phyloP scores from a whole-genome alignment of 257 asterid genomes.

The Lycium barbarum region DNA sequence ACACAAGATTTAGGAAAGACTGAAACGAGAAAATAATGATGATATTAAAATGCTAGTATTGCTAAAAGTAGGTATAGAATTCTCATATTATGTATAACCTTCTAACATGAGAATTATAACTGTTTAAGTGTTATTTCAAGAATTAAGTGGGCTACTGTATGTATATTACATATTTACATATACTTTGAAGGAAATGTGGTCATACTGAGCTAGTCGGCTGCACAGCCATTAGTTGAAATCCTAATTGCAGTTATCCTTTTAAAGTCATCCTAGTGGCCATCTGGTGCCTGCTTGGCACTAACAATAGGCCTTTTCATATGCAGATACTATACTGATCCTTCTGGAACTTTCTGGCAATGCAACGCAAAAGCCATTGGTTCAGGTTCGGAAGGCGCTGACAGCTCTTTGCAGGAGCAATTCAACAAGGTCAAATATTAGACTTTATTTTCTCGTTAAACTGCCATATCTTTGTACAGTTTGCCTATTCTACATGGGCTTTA shows the following conservation, averaged over 20 bases:
- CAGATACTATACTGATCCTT: constrained; percentile 90
- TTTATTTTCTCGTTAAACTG: not conserved
- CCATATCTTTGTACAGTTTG: not conserved
- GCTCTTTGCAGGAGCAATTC: constrained; percentile 96
- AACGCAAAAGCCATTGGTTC: constrained; percentile 98
- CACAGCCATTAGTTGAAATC: constrained; percentile 7
- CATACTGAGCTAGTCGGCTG: not conserved
- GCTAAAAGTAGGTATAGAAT: constrained; percentile 7
- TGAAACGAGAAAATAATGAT: not conserved
- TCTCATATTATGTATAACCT: not conserved
- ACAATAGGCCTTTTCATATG: constrained; percentile 10
- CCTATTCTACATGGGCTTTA: not conserved
- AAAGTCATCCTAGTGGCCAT: not conserved
- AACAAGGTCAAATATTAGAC: constrained; percentile 54
- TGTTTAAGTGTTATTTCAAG: not conserved
- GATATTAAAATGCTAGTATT: not conserved
- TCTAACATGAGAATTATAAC: not conserved
- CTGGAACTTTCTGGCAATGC: constrained; percentile 98
- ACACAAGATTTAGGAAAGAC: not conserved
- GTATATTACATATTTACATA: not conserved
- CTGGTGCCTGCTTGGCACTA: not conserved
- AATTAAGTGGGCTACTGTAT: constrained; percentile 2
- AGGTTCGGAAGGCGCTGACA: constrained; percentile 98
- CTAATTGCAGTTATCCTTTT: not conserved
- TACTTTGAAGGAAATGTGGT: not conserved